Evolutionary conservation across 2,329 filamentous ascomycete species (phyloP).

Genomic region (Alternaria gansuensis): DNA sequence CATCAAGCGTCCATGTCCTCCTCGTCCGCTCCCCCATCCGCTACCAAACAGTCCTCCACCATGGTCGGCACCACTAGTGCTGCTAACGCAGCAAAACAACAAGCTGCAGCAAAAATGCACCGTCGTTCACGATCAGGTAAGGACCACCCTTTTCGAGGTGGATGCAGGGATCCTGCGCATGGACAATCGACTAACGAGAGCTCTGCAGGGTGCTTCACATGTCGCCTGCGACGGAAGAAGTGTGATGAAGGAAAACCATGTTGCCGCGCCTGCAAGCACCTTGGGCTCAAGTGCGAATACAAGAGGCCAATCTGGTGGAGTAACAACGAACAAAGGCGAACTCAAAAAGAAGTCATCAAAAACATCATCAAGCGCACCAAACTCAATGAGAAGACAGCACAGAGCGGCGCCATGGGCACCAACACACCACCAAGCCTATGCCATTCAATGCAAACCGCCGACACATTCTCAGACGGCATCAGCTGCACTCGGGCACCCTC

Average conservation of each 20-base stretch:
- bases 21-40: constrained; percentile 54
- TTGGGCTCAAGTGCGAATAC: constrained; percentile 92
- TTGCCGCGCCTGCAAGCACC: constrained; percentile 71
- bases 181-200: constrained; percentile 49
- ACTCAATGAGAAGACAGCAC: constrained; percentile 81
- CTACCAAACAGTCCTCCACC: constrained; percentile 56
- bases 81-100: constrained; percentile 61
- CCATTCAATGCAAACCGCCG: constrained; percentile 82
- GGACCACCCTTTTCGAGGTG: constrained; percentile 53
- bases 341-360: constrained; percentile 96
- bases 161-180: constrained; percentile 51
- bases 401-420: constrained; percentile 57
- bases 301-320: constrained; percentile 98
- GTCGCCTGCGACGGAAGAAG: constrained; percentile 73
- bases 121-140: constrained; percentile 92
- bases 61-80: constrained; percentile 61
- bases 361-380: constrained; percentile 97
- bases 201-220: constrained; percentile 70
- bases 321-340: constrained; percentile 83
- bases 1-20: constrained; percentile 60
- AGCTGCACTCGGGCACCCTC: constrained; percentile 76
- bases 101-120: constrained; percentile 83
- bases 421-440: constrained; percentile 80
- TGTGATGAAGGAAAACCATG: constrained; percentile 72
- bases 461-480: constrained; percentile 78